Evolutionary conservation across 2,329 filamentous ascomycete species (phyloP), one percentile per base, ranked within the genome.

Genomic region (Cladosporium oxysporum): DNA sequence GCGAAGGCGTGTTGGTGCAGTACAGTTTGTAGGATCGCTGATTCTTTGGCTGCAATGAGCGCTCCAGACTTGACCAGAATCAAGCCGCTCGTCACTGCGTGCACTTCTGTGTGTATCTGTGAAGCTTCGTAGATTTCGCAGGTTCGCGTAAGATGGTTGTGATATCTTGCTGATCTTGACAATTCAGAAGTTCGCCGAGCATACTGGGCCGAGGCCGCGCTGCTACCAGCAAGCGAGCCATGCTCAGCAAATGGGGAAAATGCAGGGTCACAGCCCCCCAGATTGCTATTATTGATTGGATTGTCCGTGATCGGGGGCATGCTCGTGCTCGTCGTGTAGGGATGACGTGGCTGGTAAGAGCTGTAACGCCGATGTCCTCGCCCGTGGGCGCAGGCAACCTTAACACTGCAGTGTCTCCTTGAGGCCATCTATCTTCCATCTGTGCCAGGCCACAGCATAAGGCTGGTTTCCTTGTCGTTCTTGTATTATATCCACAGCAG

Each of bases 311-410:
- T 55, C 52, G 52, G 52, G 50, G 52, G 28, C 28, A 33, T n/a
- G 52, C 28, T 33, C n/a, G 52, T 31, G 29, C 29, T 31, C 29
- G 29, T 31, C 33, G 7, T 12, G 50, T 53, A 53, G 50, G 41
- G 50, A 55, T 55, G 52, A 55, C 52, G 52, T 55, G 52, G 52
- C 52, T 55, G 52, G 52, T 55, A 52, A 55, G 28, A 55, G 52
- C 52, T 55, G 28, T 12, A 55, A 55, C 52, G 52, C 31, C 31
- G 14, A 55, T 55, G 28, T 52, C 26, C 28, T 33, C 41, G 41
- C 21, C 8, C n/a, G 41, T 23, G 18, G 26, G 18, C 28, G 29
- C 52, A 55, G 52, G 52, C 52, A 55, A 21, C 52, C 28, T 44
- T 44, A 44, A 44, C 37, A 7, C 18, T 33, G 18, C 31, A 31